These are phyloP conservation scores for Reutealis trisperma DNA, from an alignment of 345 rosid genomes.

Conservation along the genomic window DNA sequence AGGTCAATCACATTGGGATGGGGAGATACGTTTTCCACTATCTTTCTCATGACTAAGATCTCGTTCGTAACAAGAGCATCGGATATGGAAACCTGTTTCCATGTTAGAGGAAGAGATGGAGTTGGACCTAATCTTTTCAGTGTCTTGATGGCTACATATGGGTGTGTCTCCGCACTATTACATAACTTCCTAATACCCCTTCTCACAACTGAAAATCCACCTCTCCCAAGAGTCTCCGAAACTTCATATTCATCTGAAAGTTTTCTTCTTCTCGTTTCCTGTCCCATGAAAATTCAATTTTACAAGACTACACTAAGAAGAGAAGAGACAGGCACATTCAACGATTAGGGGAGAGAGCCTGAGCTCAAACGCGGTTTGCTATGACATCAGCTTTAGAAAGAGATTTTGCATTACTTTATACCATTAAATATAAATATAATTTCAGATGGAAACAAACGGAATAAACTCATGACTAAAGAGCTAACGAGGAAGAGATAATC, in stretches of 20 bases:
- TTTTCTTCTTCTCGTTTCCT: slow-evolving; percentile 45
- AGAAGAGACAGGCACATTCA: neutral
- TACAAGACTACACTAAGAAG: neutral
- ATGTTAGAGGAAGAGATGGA: slow-evolving; percentile 29
- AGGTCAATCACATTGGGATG: slow-evolving; percentile 60
- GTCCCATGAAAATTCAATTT: slow-evolving; percentile 38
- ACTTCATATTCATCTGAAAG: slow-evolving; percentile 56
- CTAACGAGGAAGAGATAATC: slow-evolving; percentile 31
- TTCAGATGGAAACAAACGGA: slow-evolving; percentile 25
- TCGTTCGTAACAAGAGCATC: slow-evolving; percentile 62
- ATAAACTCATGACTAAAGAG: slow-evolving; percentile 21
- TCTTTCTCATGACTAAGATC: slow-evolving; percentile 60
- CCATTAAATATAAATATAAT: slow-evolving; percentile 22
- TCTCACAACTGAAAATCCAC: slow-evolving; percentile 69
- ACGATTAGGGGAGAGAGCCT: slow-evolving; percentile 15
- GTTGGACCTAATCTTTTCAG: slow-evolving; percentile 41
- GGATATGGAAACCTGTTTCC: slow-evolving; percentile 53
- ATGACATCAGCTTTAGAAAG: slow-evolving; percentile 28
- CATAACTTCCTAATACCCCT: slow-evolving; percentile 38
- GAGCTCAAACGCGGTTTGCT: slow-evolving; percentile 21
- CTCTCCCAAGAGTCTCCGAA: slow-evolving; percentile 48
- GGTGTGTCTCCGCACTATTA: slow-evolving; percentile 24
- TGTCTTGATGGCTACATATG: slow-evolving; percentile 52
- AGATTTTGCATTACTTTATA: slow-evolving; percentile 23
- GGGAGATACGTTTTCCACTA: slow-evolving; percentile 61